Percentiles rank a stretch among this genome's conserved stretches.
phyloP scores from a whole-genome alignment of 106 monocot genomes.

The Dioscorea alata region DNA sequence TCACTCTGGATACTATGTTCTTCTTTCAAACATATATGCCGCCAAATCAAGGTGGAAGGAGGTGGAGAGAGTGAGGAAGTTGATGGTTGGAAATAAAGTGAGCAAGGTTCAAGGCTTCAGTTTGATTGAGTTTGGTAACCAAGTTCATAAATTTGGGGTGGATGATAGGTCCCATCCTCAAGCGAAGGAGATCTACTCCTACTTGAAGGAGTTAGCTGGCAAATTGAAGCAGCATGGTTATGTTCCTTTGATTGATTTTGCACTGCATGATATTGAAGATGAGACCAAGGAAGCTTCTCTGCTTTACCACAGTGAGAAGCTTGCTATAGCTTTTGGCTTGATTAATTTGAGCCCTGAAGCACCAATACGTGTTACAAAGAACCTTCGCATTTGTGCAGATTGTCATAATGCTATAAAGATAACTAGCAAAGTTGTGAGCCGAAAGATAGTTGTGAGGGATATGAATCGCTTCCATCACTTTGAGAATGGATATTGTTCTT shows the following conservation, averaged over 20 bases:
- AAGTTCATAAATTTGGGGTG: constrained; percentile 41
- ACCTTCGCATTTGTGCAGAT: constrained; percentile 42
- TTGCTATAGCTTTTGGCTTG: constrained; percentile 55
- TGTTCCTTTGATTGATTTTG: constrained; percentile 39
- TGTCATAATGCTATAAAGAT: constrained; percentile 50
- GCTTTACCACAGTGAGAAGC: constrained; percentile 56
- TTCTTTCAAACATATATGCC: constrained; percentile 69
- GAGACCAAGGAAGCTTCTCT: constrained; percentile 55
- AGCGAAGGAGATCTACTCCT: constrained; percentile 32
- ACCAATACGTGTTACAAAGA: constrained; percentile 35
- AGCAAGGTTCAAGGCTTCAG: constrained; percentile 49
- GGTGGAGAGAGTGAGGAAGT: constrained; percentile 48
- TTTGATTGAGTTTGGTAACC: constrained; percentile 40
- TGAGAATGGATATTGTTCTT: constrained; percentile 34
- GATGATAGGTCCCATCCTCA: constrained; percentile 50
- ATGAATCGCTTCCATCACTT: constrained; percentile 51
- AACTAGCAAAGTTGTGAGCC: constrained; percentile 18
- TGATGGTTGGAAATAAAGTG: constrained; percentile 39
- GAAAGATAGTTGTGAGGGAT: constrained; percentile 37
- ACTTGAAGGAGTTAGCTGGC: constrained; percentile 17
- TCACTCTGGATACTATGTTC: constrained; percentile 60
- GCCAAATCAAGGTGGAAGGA: constrained; percentile 64
- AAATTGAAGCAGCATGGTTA: constrained; percentile 49
- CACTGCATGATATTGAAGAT: constrained; percentile 64
- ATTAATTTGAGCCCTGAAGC: constrained; percentile 26